Base-by-base conservation (phyloP, 2,329 filamentous ascomycete genomes). In the Talaromyces sp. region DNA sequence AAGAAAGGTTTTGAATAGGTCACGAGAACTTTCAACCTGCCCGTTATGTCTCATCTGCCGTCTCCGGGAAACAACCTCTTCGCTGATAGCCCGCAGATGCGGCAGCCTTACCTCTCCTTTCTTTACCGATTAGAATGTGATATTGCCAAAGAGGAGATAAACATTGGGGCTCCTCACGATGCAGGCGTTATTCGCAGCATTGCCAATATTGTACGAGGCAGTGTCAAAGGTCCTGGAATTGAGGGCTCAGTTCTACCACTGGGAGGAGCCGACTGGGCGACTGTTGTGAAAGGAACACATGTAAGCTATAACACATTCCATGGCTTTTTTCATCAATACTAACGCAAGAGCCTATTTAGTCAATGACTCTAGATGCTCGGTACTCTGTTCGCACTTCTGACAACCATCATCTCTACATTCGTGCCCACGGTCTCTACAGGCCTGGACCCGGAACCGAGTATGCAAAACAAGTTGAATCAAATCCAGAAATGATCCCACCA, bases 81-180 rank as follows among this genome's bases (percentile, higher is more conserved):
- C 42, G 55, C 57, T 1, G 42, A 60, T 29, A 60, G 62, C 13
- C 62, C 58, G 4, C 51, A 51, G 4, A 66, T 67, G 63, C 64
- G 64, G 8, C 59, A 52, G 36, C 63, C 63, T 3, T 44, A 45
- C 1, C 39, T 65, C 2, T 52, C 51, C 16, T 65, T 61, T 43
- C 49, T 66, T 6, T 65, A 67, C 41, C 57, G 61, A 17, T 52
- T 65, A 0, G 63, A 65, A 53, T 65, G 62, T 36, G 54, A 61
- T 17, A 65, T 64, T 27, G 52, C 40, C 9, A 51, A 52, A 29
- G 58, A 65, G 2, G 63, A 67, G 17, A 57, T 65, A 29, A 47
- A 63, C 9, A 19, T 66, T 2, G 61, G 61, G 2, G 55, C 65
- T 1, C 61, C 65, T 3, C 60, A 66, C 32, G 55, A 57, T 22